phyloP scores from a whole-genome alignment of 2,329 filamentous ascomycete genomes.

The Apiospora kogelbergensis region DNA sequence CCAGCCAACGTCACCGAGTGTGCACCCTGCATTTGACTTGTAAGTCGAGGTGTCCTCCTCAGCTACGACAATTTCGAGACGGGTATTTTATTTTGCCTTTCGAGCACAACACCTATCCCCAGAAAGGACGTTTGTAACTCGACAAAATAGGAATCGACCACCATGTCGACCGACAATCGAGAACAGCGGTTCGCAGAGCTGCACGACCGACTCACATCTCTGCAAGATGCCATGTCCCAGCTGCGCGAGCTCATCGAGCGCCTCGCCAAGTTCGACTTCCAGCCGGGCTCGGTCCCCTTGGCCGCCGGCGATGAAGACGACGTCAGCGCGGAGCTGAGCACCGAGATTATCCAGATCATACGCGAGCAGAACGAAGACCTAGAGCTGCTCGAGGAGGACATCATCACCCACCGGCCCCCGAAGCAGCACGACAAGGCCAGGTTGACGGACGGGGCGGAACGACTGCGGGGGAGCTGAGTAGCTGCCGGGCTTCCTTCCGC shows the following conservation, averaged over 20 bases:
- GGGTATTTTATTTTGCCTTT: neutral
- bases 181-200: slow-evolving; percentile 55
- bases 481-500: slow-evolving; percentile 68
- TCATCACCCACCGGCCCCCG: slow-evolving; percentile 63
- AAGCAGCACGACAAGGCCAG: slow-evolving; percentile 62
- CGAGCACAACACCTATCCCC: neutral
- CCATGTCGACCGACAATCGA: neutral
- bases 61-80: neutral
- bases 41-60: slow-evolving; percentile 6
- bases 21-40: neutral
- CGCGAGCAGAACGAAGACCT: slow-evolving; percentile 81
- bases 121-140: neutral
- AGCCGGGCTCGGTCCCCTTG: slow-evolving; percentile 57
- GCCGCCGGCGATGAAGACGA: slow-evolving; percentile 49
- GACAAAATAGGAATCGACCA: too few relatives aligned
- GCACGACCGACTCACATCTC: slow-evolving; percentile 58
- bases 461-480: slow-evolving; percentile 58
- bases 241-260: slow-evolving; percentile 59
- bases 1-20: neutral
- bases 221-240: slow-evolving; percentile 62
- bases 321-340: slow-evolving; percentile 68
- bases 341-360: slow-evolving; percentile 77
- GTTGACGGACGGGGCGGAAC: slow-evolving; percentile 64
- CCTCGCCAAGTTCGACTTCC: slow-evolving; percentile 57
- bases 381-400: slow-evolving; percentile 76